Conservation (phyloP, 2,329 filamentous ascomycete species). For the Exophiala mesophila region DNA sequence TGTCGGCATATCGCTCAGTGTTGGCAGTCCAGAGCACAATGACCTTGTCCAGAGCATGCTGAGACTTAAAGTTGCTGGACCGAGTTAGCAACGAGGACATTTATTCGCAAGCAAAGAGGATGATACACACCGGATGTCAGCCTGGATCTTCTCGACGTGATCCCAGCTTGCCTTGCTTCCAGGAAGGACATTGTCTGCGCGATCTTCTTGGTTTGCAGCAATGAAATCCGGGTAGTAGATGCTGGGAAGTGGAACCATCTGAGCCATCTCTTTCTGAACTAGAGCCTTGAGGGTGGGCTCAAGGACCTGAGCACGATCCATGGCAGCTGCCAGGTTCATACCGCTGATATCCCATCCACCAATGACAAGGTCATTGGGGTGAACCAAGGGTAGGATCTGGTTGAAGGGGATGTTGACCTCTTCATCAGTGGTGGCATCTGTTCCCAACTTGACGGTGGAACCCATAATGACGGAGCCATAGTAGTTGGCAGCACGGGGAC, state of each 20-base stretch:
- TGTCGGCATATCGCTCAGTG: constrained; percentile 91
- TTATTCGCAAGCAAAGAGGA: constrained; percentile 1
- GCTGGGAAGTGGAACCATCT: constrained; percentile 82
- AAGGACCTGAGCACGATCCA: constrained; percentile 92
- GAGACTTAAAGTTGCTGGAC: constrained; percentile 77
- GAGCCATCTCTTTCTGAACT: constrained; percentile 88
- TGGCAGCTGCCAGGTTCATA: constrained; percentile 81
- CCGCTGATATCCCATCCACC: constrained; percentile 97
- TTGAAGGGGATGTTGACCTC: constrained; percentile 97
- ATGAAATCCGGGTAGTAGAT: constrained; percentile 99
- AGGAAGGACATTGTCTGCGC: constrained; percentile 83
- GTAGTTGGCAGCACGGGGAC: constrained; percentile 82
- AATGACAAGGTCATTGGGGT: constrained; percentile 91
- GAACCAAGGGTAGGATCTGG: constrained; percentile 89
- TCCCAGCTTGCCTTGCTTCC: constrained; percentile 78
- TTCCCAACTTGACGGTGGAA: constrained; percentile 94
- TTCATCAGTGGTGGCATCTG: constrained; percentile 72
- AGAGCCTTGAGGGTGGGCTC: constrained; percentile 89
- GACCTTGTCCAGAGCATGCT: constrained; percentile 84
- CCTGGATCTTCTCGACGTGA: constrained; percentile 87
- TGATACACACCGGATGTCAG: constrained; percentile 70
- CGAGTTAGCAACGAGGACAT: constrained; percentile 9
- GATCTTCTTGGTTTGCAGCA: constrained; percentile 93
- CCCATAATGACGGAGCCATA: constrained; percentile 97
- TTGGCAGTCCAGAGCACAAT: constrained; percentile 99